Conservation (phyloP, 2,329 filamentous ascomycete genomes). For the Cladosporium sp. region DNA sequence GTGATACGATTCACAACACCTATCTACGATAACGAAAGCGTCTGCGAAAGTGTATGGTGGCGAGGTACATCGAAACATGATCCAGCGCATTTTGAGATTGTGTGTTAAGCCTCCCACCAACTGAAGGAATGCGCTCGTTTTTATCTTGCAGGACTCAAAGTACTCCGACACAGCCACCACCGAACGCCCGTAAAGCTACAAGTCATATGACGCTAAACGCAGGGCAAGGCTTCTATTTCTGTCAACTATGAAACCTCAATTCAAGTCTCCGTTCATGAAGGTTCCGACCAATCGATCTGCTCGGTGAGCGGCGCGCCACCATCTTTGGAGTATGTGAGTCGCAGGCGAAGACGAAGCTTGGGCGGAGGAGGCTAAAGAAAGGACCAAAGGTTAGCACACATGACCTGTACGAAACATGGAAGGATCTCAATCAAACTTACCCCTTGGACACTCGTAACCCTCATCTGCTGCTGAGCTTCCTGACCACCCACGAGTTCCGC, state of each 20-base stretch:
- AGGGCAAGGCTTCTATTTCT: not conserved
- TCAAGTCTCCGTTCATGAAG: constrained; percentile 40
- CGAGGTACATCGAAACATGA: no score
- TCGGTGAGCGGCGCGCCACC: constrained; percentile 73
- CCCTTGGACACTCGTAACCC: constrained; percentile 78
- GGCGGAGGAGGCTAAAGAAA: constrained; percentile 63
- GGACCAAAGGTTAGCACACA: not conserved
- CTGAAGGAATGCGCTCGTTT: no score
- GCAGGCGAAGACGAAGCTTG: constrained; percentile 76
- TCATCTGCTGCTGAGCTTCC: constrained; percentile 89
- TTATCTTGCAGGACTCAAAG: not conserved
- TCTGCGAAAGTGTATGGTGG: no score
- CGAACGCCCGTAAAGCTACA: not conserved
- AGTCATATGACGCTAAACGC: constrained; percentile 10
- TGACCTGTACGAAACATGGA: not conserved
- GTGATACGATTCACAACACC: no score
- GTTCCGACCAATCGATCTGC: constrained; percentile 96
- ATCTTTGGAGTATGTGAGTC: constrained; percentile 76
- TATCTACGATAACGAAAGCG: no score
- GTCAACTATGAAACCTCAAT: not conserved
- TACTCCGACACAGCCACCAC: not conserved
- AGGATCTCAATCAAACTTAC: constrained; percentile 62
- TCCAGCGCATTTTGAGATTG: no score
- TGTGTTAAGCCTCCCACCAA: no score
- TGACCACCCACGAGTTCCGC: constrained; percentile 72